Base-by-base conservation (phyloP, 768 basidiomycete genomes). In the Erythrobasidium yunnanense region DNA sequence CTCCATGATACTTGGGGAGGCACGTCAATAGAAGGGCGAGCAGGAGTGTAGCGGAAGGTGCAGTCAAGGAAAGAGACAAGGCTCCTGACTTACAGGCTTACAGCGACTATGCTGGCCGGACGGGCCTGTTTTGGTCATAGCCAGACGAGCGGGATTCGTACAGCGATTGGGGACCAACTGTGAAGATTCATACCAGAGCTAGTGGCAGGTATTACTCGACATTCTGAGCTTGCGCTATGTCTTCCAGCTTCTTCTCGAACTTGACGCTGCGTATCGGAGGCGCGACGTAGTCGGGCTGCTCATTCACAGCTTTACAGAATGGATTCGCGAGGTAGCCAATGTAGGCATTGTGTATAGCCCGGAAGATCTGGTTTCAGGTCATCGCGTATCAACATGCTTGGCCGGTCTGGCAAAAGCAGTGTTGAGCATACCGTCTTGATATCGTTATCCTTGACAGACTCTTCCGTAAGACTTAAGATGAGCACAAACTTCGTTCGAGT, bases 281-380 rank as follows among this genome's bases (percentile, higher is more conserved):
- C n/a, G 22, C 25, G 30, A 51, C 47, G 27, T 22, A 30, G n/a
- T 63, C 60, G 20, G 60, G 30, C 23, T 25, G 22, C 32, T 49
- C 25, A 5, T 6, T 23, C 23, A 30, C 46, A 2, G 60, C 46
- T n/a, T 63, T 30, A 25, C 27, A 50, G 77, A 93, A 91, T 1
- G 90, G 90, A 71, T 92, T 91, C 45, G 87, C 85, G 52, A 88
- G 81, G 23, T 90, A 82, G 34, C 81, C 80, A 69, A 88, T 87
- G 76, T 90, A 90, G 0, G 88, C 87, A 79, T 87, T 86, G 73
- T 93, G 90, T 57, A 92, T 75, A 7, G 90, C 88, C 73, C 85
- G 87, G 80, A 90, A 91, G 45, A 88, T 83, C 90, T 93, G 71
- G 6, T 34, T 20, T 11, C n/a, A n/a, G n/a, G n/a, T n/a, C n/a